Base-by-base conservation (phyloP, 2,329 filamentous ascomycete genomes). In the Aspergillus thermomutatus region DNA sequence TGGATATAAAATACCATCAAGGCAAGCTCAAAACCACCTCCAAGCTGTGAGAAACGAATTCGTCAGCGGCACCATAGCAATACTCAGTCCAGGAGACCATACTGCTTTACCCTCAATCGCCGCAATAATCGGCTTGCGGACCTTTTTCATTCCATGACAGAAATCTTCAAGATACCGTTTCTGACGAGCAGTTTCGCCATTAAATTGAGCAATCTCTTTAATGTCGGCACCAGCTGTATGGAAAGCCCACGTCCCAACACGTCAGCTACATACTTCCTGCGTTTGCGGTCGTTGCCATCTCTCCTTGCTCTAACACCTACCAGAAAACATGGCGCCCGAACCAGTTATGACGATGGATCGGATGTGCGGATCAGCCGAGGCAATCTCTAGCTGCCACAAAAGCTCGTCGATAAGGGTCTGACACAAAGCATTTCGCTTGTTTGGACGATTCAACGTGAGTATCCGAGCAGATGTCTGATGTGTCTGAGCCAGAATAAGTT, bases 221-320 rank as follows among this genome's bases (percentile, higher is more conserved):
- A 58, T 58, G 25, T 58, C 56, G n/a, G 56, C 56, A 17, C 56
- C 56, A 25, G 56, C 56, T 58, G 41, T 50, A 49, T 37, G 5
- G 26, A 41, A 9, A 2, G 2, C 14, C 4, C 28, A 31, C 14
- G 28, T 31, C 5, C 11, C 28, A 2, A 14, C 28, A 4, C 14
- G 4, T 31, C 4, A 31, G 28, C 28, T 31, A 31, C 11, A 31
- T 5, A 1, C 28, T 5, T 14, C 11, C 28, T 14, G 14, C 28
- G 6, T 14, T 14, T 14, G 14, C 14, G 4, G 28, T 31, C n/a
- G n/a, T n/a, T n/a, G n/a, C n/a, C n/a, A n/a, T n/a, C n/a, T n/a
- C n/a, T n/a, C n/a, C n/a, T n/a, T n/a, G n/a, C n/a, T n/a, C 10
- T 5, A 11, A 31, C 28, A 9, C 49, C 19, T 40, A 55, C 56